phyloP scores from a whole-genome alignment of 2,329 filamentous ascomycete genomes.

The Parascedosporium putredinis region DNA sequence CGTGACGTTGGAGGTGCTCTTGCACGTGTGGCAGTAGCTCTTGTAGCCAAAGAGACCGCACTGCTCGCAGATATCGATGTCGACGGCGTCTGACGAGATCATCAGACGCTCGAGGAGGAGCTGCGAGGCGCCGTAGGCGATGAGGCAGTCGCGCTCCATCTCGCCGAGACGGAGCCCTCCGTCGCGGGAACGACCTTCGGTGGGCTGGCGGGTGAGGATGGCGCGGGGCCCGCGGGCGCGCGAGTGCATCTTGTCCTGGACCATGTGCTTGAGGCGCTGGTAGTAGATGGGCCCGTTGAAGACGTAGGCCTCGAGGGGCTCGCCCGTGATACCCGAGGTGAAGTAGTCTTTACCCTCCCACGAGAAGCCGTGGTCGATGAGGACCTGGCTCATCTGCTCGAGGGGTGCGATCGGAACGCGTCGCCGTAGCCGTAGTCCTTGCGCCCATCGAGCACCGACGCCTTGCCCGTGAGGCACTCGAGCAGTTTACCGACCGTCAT shows the following conservation, averaged over 20 bases:
- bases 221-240: slow-evolving; percentile 82
- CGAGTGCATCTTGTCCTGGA: slow-evolving; percentile 99
- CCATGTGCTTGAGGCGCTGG: slow-evolving; percentile 99
- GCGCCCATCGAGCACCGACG: slow-evolving; percentile 73
- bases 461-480: slow-evolving; percentile 89
- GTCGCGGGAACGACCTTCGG: slow-evolving; percentile 85
- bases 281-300: slow-evolving; percentile 99
- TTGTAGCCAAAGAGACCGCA: slow-evolving; percentile 95
- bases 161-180: slow-evolving; percentile 90
- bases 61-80: slow-evolving; percentile 85
- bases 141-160: slow-evolving; percentile 98
- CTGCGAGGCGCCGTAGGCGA: slow-evolving; percentile 92
- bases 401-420: slow-evolving; percentile 73
- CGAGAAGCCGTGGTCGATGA: slow-evolving; percentile 82
- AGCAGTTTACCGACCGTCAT: slow-evolving; percentile 99
- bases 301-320: slow-evolving; percentile 87
- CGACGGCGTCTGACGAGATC: slow-evolving; percentile 82
- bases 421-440: slow-evolving; percentile 78
- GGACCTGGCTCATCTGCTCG: slow-evolving; percentile 76
- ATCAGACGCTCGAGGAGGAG: slow-evolving; percentile 87
- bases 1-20: slow-evolving; percentile 71
- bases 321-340: slow-evolving; percentile 88
- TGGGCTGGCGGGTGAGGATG: slow-evolving; percentile 89
- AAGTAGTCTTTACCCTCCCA: slow-evolving; percentile 98
- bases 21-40: slow-evolving; percentile 89